Evolutionary conservation across 768 basidiomycete genomes (phyloP).

Genomic region (Boletus rufocinnamomeus): DNA sequence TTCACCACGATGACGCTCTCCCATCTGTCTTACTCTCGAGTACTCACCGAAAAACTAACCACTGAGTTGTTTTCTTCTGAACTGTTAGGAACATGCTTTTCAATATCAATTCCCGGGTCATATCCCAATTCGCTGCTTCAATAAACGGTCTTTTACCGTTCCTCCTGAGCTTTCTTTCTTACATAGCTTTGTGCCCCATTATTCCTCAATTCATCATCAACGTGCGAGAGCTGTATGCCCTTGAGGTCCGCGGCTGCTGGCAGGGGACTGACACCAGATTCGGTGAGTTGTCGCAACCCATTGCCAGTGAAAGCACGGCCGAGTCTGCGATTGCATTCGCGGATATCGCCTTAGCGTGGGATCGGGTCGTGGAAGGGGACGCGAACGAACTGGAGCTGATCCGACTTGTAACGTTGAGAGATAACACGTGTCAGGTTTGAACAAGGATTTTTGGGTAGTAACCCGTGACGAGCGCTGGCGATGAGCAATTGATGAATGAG

Average conservation of each 20-base stretch:
- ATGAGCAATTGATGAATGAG: too few species aligned
- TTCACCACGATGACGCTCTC: too few species aligned
- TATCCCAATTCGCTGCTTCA: too few species aligned
- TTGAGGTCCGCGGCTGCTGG: background rate
- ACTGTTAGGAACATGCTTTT: too few species aligned
- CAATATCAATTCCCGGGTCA: too few species aligned
- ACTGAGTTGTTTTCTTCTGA: too few species aligned
- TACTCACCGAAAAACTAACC: too few species aligned
- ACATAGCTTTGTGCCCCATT: background rate
- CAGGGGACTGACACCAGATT: background rate
- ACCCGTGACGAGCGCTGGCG: too few species aligned
- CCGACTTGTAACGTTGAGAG: background rate
- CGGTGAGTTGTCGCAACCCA: background rate
- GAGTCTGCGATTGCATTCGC: background rate
- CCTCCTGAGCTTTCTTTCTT: background rate
- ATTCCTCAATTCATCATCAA: background rate
- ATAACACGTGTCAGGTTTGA: background rate
- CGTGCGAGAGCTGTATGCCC: background rate
- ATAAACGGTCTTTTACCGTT: background rate
- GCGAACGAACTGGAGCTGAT: background rate
- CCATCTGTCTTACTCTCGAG: too few species aligned
- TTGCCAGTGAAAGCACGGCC: background rate
- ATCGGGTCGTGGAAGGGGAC: background rate
- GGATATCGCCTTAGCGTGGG: background rate
- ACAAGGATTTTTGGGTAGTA: background rate